Evolutionary conservation across 345 rosid genomes (phyloP).

Genomic region (Acer campestre): DNA sequence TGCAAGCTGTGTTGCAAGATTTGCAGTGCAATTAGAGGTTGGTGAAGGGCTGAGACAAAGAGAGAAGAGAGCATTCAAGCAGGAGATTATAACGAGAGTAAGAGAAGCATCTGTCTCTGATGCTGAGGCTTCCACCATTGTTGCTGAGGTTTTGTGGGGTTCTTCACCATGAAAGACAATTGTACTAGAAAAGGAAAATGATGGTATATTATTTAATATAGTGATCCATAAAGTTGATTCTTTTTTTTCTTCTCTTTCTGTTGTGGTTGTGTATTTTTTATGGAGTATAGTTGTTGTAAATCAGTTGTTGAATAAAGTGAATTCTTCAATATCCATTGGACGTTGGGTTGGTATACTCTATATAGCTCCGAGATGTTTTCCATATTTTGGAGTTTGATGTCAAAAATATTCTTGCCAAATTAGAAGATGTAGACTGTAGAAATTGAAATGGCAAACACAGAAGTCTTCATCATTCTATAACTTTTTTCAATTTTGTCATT

Average conservation of each 20-base stretch:
- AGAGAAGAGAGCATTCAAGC: slow-evolving; percentile 67
- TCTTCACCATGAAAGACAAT: slow-evolving; percentile 52
- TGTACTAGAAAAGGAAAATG: background rate
- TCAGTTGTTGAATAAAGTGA: slow-evolving; percentile 18
- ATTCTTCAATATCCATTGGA: background rate
- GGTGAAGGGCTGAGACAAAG: slow-evolving; percentile 77
- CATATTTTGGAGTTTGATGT: too few relatives aligned
- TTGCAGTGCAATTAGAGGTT: slow-evolving; percentile 72
- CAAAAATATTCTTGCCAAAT: background rate
- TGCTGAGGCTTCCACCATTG: slow-evolving; percentile 67
- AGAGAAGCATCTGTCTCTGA: slow-evolving; percentile 49
- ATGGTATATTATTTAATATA: background rate
- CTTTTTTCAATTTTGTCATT: too few relatives aligned
- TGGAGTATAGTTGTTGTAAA: slow-evolving; percentile 8
- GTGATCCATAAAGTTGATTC: background rate
- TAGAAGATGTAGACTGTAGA: background rate
- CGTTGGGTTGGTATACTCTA: too few relatives aligned
- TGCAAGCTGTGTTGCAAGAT: slow-evolving; percentile 69
- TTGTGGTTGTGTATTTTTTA: background rate
- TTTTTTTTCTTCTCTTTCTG: background rate
- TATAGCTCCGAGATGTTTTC: too few relatives aligned
- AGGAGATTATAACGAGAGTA: slow-evolving; percentile 45
- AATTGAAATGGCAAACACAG: background rate
- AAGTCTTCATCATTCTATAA: background rate
- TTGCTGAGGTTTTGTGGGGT: slow-evolving; percentile 80